Conservation (phyloP, 108 stramenopile genomes). For the Nannochloropsis gaditana region DNA sequence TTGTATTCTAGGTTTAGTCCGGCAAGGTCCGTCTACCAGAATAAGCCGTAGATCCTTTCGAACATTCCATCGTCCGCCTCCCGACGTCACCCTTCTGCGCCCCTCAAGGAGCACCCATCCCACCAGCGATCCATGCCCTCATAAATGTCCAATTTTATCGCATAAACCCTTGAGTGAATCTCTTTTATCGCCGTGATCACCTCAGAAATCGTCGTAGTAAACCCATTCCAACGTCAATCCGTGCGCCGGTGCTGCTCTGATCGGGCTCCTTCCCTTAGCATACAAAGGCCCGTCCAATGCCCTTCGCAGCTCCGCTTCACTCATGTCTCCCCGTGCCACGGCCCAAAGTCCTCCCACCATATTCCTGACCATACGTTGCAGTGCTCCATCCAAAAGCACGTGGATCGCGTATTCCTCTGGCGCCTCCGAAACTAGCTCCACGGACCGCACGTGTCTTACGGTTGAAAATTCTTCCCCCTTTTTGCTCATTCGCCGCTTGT, state of each 20-base stretch:
- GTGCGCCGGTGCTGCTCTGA: constrained; percentile 36
- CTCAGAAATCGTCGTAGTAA: constrained; percentile 30
- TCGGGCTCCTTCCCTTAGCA: neutral
- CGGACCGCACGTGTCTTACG: constrained; percentile 37
- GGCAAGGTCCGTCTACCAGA: no score
- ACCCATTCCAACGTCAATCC: constrained; percentile 40
- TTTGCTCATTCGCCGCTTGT: constrained; percentile 13
- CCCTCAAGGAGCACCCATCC: no score
- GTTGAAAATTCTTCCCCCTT: constrained; percentile 33
- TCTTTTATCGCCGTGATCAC: no score
- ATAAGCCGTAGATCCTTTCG: no score
- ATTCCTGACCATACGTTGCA: constrained; percentile 55
- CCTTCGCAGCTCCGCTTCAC: constrained; percentile 29
- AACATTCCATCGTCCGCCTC: no score
- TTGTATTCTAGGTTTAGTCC: no score
- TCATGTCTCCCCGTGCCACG: constrained; percentile 35
- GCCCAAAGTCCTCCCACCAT: constrained; percentile 45
- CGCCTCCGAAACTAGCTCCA: constrained; percentile 38
- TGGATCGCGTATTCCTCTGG: constrained; percentile 34
- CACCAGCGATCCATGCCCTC: no score
- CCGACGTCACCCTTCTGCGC: no score
- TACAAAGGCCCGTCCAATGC: constrained; percentile 4
- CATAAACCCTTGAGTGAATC: no score
- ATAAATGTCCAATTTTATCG: no score
- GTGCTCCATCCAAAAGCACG: constrained; percentile 46